Conservation (phyloP, 768 basidiomycete species). For the Amylocystis lapponica region DNA sequence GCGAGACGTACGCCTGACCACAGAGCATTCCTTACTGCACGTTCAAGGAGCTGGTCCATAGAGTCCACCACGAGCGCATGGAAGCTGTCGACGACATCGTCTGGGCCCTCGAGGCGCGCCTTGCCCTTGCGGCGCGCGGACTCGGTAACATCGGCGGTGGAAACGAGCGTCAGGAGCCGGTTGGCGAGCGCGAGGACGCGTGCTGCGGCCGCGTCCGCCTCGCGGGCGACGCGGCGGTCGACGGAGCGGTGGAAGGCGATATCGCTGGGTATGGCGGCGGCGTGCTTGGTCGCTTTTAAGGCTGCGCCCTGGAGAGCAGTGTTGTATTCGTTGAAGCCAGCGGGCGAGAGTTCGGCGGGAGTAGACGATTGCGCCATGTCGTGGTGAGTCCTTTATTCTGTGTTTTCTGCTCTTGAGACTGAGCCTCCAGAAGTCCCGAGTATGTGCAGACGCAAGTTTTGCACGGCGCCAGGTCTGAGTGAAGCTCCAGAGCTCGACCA, state of each 20-base stretch:
- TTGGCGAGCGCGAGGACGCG: slow-evolving; percentile 65
- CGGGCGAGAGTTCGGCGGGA: slow-evolving; percentile 12
- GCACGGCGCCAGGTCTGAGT: too few relatives aligned
- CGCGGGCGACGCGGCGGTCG: slow-evolving; percentile 59
- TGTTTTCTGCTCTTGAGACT: too few relatives aligned
- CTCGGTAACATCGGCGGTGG: slow-evolving; percentile 33
- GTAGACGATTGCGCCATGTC: slow-evolving; percentile 5
- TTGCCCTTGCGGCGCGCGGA: slow-evolving; percentile 45
- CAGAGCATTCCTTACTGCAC: slow-evolving; percentile 49
- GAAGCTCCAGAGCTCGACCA: too few relatives aligned
- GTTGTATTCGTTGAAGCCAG: slow-evolving; percentile 49
- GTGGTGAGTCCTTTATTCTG: too few relatives aligned
- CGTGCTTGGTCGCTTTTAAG: slow-evolving; percentile 56
- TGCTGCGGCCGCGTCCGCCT: slow-evolving; percentile 64
- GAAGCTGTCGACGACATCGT: slow-evolving; percentile 84
- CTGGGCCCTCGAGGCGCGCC: slow-evolving; percentile 53
- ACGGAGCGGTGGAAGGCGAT: slow-evolving; percentile 88
- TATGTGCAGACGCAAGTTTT: too few relatives aligned
- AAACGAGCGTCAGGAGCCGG: slow-evolving; percentile 49
- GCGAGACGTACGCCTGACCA: neutral
- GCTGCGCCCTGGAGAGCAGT: slow-evolving; percentile 52
- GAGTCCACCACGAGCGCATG: slow-evolving; percentile 72
- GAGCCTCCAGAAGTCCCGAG: too few relatives aligned
- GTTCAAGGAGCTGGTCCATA: slow-evolving; percentile 81
- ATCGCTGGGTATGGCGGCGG: slow-evolving; percentile 64